These are phyloP conservation scores for Fusarium nisikadoi DNA, from an alignment of 2,329 filamentous ascomycete genomes.

Conservation along the genomic window DNA sequence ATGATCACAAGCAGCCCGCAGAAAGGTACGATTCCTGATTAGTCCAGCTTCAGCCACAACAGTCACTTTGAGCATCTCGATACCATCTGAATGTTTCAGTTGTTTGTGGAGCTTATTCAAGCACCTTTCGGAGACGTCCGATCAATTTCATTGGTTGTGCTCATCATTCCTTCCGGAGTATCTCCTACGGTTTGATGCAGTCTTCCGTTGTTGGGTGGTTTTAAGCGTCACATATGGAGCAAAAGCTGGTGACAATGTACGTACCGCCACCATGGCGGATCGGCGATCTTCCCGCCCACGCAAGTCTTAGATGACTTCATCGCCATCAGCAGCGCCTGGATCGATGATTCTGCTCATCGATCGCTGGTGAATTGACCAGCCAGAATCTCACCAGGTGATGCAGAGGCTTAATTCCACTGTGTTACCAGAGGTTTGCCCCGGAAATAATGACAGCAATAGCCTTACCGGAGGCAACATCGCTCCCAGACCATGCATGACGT, in stretches of 20 bases:
- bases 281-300: slow-evolving; percentile 33
- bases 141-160: background rate
- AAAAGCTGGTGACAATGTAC: slow-evolving; percentile 16
- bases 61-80: slow-evolving; percentile 1
- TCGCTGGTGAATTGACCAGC: slow-evolving; percentile 17
- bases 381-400: slow-evolving; percentile 16
- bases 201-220: background rate
- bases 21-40: background rate
- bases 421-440: slow-evolving; percentile 9
- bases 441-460: slow-evolving; percentile 24
- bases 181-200: background rate
- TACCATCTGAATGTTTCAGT: slow-evolving; percentile 7
- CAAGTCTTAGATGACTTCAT: slow-evolving; percentile 43
- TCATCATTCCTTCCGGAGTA: background rate
- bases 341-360: slow-evolving; percentile 36
- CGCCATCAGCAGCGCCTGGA: slow-evolving; percentile 18
- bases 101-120: background rate
- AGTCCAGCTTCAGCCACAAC: slow-evolving; percentile 7
- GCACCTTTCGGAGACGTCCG: background rate
- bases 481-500: slow-evolving; percentile 43
- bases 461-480: slow-evolving; percentile 21
- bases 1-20: slow-evolving; percentile 9
- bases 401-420: slow-evolving; percentile 10
- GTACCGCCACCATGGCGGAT: slow-evolving; percentile 27
- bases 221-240: slow-evolving; percentile 32